Percentiles rank a stretch among this genome's conserved stretches.
Conservation (phyloP, 352 stramenopile genomes). For the Phytophthora uliginosa region DNA sequence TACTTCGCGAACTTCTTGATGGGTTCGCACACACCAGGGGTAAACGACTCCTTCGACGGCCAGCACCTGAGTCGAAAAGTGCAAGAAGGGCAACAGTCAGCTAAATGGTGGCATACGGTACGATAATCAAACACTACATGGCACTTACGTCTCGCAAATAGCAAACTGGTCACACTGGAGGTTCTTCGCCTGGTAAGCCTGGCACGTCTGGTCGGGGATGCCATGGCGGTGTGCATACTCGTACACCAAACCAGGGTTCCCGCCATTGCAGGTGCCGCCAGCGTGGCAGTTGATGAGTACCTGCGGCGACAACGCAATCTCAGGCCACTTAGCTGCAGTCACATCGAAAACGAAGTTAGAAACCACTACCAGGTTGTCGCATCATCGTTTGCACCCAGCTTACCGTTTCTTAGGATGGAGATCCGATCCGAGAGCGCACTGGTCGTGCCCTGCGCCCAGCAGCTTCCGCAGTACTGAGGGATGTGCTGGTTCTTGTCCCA, state of each 20-base stretch:
- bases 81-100: slow-evolving; percentile 7
- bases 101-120: neutral
- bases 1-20: slow-evolving; percentile 92
- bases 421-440: slow-evolving; percentile 93
- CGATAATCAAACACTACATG: neutral
- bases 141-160: slow-evolving; percentile 83
- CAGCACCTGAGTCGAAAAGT: slow-evolving; percentile 63
- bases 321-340: slow-evolving; percentile 73
- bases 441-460: slow-evolving; percentile 93
- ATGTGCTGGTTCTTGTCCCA: slow-evolving; percentile 99
- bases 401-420: slow-evolving; percentile 90
- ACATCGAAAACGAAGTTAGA: slow-evolving; percentile 3
- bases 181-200: slow-evolving; percentile 92
- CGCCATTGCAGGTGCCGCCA: slow-evolving; percentile 80
- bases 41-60: slow-evolving; percentile 91
- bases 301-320: slow-evolving; percentile 83
- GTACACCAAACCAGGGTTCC: slow-evolving; percentile 87
- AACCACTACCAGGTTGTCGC: neutral
- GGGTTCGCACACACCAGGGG: slow-evolving; percentile 81
- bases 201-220: slow-evolving; percentile 94
- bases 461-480: slow-evolving; percentile 94
- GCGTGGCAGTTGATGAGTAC: slow-evolving; percentile 90
- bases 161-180: slow-evolving; percentile 79
- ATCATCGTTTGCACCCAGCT: neutral
- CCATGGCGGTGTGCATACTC: slow-evolving; percentile 90